A percentile compares a stretch with the other conserved stretches of the same genome.
phyloP scores from a whole-genome alignment of 345 rosid genomes.

The Citrus maxima region DNA sequence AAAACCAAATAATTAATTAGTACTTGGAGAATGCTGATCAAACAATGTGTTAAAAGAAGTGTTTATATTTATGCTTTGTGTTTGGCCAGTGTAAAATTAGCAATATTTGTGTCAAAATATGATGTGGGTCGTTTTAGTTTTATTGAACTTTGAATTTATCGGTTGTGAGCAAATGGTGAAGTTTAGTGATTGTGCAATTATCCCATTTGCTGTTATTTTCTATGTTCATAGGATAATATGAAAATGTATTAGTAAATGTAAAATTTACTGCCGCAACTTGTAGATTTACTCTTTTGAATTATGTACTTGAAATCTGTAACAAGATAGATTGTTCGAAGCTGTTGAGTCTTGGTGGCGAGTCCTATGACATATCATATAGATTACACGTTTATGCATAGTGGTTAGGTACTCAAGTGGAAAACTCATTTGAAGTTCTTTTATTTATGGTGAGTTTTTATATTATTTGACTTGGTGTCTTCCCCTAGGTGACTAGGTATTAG shows the following conservation, averaged over 20 bases:
- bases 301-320: neutral
- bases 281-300: neutral
- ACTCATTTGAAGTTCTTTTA: neutral
- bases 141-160: neutral
- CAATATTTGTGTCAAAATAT: neutral
- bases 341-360: neutral
- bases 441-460: too few relatives aligned
- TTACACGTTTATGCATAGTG: neutral
- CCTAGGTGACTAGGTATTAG: neutral
- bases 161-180: neutral
- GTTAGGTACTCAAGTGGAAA: neutral
- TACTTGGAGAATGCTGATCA: neutral
- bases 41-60: neutral
- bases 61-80: neutral
- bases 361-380: neutral
- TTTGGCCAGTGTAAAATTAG: neutral
- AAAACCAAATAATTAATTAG: neutral
- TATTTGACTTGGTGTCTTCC: neutral
- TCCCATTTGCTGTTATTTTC: neutral
- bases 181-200: neutral
- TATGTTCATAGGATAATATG: neutral
- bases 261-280: neutral
- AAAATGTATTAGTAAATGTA: neutral
- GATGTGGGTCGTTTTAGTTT: neutral
- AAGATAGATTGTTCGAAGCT: neutral